Conservation (phyloP, 1,284 basidiomycete species). For the Microbotryum lychnidis-dioicae region DNA sequence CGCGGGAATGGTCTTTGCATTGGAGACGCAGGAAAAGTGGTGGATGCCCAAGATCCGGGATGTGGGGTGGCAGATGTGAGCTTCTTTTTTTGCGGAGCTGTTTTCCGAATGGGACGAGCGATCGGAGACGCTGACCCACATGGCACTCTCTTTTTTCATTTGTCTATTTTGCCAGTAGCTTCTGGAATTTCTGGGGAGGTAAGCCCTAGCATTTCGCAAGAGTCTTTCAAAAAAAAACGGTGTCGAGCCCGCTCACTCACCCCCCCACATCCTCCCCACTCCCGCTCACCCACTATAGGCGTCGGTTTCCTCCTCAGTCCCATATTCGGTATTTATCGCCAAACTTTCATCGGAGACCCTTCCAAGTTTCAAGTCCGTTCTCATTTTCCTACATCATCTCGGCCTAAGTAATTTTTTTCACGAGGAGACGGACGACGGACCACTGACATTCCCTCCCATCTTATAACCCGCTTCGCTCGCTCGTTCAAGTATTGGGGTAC, state of each 20-base stretch:
- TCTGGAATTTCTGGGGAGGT: constrained; percentile 28
- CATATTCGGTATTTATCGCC: constrained; percentile 1
- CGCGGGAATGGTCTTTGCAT: constrained; percentile 9
- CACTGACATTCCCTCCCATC: too few relatives aligned
- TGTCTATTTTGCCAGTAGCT: constrained; percentile 1
- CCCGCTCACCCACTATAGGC: not conserved
- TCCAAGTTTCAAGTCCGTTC: not conserved
- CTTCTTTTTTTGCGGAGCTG: not conserved
- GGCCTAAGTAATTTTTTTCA: too few relatives aligned
- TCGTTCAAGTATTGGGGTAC: constrained; percentile 12
- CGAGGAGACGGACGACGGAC: too few relatives aligned
- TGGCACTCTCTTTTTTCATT: not conserved
- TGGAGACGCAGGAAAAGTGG: constrained; percentile 22
- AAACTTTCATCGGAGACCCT: constrained; percentile 10
- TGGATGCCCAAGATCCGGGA: constrained; percentile 1
- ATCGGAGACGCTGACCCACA: not conserved
- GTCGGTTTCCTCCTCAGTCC: not conserved
- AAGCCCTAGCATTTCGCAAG: constrained; percentile 10
- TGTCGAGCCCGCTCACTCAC: too few relatives aligned
- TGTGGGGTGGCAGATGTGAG: constrained; percentile 21
- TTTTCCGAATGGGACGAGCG: too few relatives aligned
- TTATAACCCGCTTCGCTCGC: too few relatives aligned
- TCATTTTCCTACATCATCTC: too few relatives aligned
- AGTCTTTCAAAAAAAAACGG: too few relatives aligned
- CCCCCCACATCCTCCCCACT: not conserved